These are phyloP conservation scores for Nakazawaea pomicola DNA, from an alignment of 805 yeast genomes.

Conservation along the genomic window DNA sequence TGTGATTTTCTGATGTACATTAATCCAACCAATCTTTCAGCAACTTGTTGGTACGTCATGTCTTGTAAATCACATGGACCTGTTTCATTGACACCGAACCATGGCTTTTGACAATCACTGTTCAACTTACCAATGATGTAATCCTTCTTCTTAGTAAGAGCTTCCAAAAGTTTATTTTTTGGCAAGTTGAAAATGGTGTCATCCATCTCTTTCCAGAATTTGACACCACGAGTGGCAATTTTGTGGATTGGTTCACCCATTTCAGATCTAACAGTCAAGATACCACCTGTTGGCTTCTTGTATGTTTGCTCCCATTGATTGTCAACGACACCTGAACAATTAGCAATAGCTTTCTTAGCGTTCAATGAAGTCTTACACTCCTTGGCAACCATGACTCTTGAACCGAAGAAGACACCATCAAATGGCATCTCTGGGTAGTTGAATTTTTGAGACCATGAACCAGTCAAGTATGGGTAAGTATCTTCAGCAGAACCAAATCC, in stretches of 20 bases:
- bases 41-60: constrained; percentile 93
- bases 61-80: constrained; percentile 89
- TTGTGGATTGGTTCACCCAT: constrained; percentile 99
- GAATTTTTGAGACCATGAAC: constrained; percentile 87
- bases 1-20: constrained; percentile 73
- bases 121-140: constrained; percentile 82
- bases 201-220: constrained; percentile 96
- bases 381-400: constrained; percentile 95
- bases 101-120: constrained; percentile 95
- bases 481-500: constrained; percentile 98
- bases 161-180: constrained; percentile 78
- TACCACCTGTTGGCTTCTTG: constrained; percentile 95
- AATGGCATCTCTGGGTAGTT: constrained; percentile 98
- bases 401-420: constrained; percentile 94
- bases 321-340: constrained; percentile 88
- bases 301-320: constrained; percentile 89
- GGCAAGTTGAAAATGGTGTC: constrained; percentile 89
- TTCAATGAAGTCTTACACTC: constrained; percentile 93
- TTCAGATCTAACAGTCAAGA: constrained; percentile 92
- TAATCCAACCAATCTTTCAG: constrained; percentile 80
- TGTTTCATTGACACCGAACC: constrained; percentile 80
- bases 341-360: constrained; percentile 88
- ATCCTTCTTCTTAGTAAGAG: constrained; percentile 76
- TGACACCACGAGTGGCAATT: constrained; percentile 95
- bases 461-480: constrained; percentile 95